phyloP scores from a whole-genome alignment of 75 land plant genomes.

The Pinus tabuliformis region DNA sequence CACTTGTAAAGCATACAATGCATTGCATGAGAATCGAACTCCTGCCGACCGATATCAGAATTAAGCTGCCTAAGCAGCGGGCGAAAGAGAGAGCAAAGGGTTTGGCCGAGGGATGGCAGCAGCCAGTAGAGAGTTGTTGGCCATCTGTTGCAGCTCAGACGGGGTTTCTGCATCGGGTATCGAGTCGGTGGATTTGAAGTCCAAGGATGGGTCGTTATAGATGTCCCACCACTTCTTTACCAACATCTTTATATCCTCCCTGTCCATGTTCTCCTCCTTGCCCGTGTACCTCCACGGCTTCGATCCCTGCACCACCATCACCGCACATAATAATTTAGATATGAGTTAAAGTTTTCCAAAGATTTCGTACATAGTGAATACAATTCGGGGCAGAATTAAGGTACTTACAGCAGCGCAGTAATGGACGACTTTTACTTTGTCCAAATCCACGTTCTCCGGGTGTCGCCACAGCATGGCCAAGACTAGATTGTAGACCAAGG shows the following conservation, averaged over 20 bases:
- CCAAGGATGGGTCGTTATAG: constrained; percentile 47
- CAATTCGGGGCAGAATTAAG: not conserved
- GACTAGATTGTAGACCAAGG: constrained; percentile 45
- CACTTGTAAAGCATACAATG: too few species aligned
- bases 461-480: constrained; percentile 59
- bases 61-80: too few species aligned
- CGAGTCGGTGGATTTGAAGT: constrained; percentile 9
- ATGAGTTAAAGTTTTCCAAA: not conserved
- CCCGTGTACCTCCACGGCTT: constrained; percentile 75
- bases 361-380: not conserved
- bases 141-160: too few species aligned
- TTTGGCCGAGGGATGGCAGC: too few species aligned
- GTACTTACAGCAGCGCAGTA: constrained; percentile 59
- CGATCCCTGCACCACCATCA: constrained; percentile 37
- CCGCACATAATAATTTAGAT: too few species aligned
- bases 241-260: constrained; percentile 56
- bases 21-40: too few species aligned
- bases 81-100: too few species aligned
- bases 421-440: constrained; percentile 48
- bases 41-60: too few species aligned
- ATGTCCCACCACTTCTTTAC: constrained; percentile 65
- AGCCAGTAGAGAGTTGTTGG: too few species aligned
- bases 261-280: constrained; percentile 63
- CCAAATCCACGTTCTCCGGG: constrained; percentile 50
- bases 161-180: too few species aligned